Percentiles rank a stretch among this genome's conserved stretches.
Evolutionary conservation across 192 early-diverging fungal genomes (phyloP).

Genomic region (Backusella liffmaniae): DNA sequence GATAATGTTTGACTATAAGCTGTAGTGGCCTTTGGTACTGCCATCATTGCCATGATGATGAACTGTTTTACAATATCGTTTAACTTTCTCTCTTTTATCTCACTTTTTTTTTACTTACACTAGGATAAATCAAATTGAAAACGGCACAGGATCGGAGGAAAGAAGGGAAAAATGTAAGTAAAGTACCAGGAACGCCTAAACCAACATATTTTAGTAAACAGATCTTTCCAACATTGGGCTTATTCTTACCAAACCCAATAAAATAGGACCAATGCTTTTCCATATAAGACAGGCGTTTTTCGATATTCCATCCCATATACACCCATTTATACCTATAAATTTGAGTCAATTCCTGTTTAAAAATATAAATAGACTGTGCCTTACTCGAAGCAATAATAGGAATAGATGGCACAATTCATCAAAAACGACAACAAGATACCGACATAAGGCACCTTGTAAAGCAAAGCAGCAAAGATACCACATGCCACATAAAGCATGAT

Average conservation of each 20-base stretch:
- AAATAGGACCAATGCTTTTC: conserved; percentile 39
- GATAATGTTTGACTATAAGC: not conserved
- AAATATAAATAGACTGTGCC: not conserved
- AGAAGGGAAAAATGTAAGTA: conserved; percentile 32
- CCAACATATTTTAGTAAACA: not conserved
- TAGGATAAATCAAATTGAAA: conserved; percentile 33
- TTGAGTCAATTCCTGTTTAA: not conserved
- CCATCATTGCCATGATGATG: conserved; percentile 35
- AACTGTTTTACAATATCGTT: conserved; percentile 15
- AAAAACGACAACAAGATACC: conserved; percentile 22
- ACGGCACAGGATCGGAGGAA: conserved; percentile 25
- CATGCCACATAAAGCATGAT: conserved; percentile 28
- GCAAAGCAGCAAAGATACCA: conserved; percentile 24
- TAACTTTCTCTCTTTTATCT: not conserved
- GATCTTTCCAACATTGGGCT: too few species aligned
- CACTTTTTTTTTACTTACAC: conserved; percentile 19
- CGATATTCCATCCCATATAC: conserved; percentile 26
- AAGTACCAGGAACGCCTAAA: conserved; percentile 27
- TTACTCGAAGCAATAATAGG: conserved; percentile 42
- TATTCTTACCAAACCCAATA: conserved; percentile 31
- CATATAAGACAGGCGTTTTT: conserved; percentile 25
- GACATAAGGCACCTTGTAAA: conserved; percentile 26
- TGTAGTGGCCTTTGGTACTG: conserved; percentile 15
- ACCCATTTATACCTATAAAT: conserved; percentile 30
- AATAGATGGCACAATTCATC: conserved; percentile 30